These are phyloP conservation scores for Berberis thunbergii DNA, from an alignment of 164 flowering plant species.

Conservation along the genomic window DNA sequence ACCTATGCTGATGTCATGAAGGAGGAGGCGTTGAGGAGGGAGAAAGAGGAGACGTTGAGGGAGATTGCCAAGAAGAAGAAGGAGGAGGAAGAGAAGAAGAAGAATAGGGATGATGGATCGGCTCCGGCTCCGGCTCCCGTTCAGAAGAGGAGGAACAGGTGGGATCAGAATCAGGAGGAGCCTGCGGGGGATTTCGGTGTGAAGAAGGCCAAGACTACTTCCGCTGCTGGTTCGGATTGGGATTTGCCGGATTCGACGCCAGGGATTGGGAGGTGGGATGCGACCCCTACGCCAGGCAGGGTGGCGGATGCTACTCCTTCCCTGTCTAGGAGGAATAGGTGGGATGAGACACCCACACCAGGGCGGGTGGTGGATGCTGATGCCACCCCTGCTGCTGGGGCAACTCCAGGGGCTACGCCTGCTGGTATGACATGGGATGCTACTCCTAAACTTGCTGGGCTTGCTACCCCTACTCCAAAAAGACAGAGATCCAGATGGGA, in stretches of 20 bases:
- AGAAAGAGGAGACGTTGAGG: constrained; percentile 63
- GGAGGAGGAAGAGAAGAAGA: constrained; percentile 54
- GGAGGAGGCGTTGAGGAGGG: constrained; percentile 63
- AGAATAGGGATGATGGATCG: constrained; percentile 25
- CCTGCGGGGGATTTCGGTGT: constrained; percentile 4
- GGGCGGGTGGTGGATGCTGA: constrained; percentile 78
- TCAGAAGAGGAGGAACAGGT: constrained; percentile 73
- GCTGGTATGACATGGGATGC: constrained; percentile 98
- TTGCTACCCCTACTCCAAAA: constrained; percentile 92
- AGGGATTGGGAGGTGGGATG: constrained; percentile 90
- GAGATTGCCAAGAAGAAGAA: constrained; percentile 72
- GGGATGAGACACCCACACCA: constrained; percentile 99
- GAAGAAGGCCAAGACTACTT: constrained; percentile 50
- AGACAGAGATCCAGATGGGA: constrained; percentile 98
- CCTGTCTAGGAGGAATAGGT: constrained; percentile 58
- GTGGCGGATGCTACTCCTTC: constrained; percentile 73
- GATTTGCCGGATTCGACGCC: constrained; percentile 84
- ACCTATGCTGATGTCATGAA: constrained; percentile 81
- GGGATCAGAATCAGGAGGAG: constrained; percentile 73
- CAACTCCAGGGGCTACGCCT: constrained; percentile 89
- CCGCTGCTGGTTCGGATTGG: constrained; percentile 59
- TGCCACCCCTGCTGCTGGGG: constrained; percentile 80
- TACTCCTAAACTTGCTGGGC: constrained; percentile 74
- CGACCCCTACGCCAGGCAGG: constrained; percentile 90
- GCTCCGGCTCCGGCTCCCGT: constrained; percentile 13